Percentiles rank a stretch among this genome's conserved stretches.
These are phyloP conservation scores for Asterella californica DNA, from an alignment of 225 moss, liverwort and hornwort genomes.

Conservation along the genomic window DNA sequence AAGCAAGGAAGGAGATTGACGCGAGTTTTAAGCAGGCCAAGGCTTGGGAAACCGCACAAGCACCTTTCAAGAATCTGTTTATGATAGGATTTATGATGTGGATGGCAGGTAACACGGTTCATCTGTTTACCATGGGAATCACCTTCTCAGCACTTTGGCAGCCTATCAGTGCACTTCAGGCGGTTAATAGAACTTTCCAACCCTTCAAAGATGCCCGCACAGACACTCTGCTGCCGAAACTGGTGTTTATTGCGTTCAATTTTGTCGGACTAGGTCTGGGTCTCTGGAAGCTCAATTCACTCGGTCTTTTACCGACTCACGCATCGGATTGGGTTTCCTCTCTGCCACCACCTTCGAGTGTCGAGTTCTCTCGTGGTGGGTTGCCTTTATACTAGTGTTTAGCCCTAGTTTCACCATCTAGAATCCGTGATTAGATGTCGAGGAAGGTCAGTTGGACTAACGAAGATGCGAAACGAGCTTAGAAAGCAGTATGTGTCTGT, in stretches of 20 bases:
- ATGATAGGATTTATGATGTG: conserved; percentile 99
- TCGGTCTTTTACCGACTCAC: conserved; percentile 93
- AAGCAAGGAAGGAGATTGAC: conserved; percentile 88
- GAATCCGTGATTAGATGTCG: not conserved
- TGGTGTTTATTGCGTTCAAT: conserved; percentile 69
- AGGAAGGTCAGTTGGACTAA: not conserved
- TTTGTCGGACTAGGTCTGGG: conserved; percentile 80
- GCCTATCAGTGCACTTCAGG: conserved; percentile 93
- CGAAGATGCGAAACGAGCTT: no score
- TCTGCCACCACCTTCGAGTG: conserved; percentile 64
- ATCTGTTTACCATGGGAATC: conserved; percentile 96
- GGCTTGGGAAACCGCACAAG: conserved; percentile 98
- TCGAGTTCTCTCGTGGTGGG: conserved; percentile 93
- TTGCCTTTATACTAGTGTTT: conserved; percentile 41
- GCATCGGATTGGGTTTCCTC: conserved; percentile 98
- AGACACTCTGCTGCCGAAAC: conserved; percentile 75
- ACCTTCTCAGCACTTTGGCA: conserved; percentile 96
- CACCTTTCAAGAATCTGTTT: conserved; percentile 83
- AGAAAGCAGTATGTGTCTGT: not conserved
- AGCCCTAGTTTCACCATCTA: not conserved
- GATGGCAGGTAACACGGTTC: conserved; percentile 97
- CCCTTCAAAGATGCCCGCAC: conserved; percentile 94
- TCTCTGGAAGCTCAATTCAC: conserved; percentile 86
- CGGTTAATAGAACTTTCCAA: conserved; percentile 86
- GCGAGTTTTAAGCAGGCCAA: conserved; percentile 91